Percentiles rank a stretch among this genome's conserved stretches.
Evolutionary conservation across 257 asterid genomes (phyloP).

Genomic region (Knoxia roxburghii): DNA sequence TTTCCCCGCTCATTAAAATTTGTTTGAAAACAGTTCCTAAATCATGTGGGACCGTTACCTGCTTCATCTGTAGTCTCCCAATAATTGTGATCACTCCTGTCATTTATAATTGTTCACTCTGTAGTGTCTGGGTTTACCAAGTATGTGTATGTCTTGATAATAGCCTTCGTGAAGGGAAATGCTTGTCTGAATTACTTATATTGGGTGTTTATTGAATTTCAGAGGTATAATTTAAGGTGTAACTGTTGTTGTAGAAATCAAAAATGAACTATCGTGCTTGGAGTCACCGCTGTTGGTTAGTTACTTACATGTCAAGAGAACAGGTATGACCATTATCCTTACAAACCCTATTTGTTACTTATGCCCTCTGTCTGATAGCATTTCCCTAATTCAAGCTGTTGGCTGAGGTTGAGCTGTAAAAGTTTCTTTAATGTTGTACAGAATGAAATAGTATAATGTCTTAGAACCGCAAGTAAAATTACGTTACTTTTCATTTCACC

Average conservation of each 20-base stretch:
- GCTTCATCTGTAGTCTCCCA: neutral
- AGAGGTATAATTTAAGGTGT: constrained; percentile 14
- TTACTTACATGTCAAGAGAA: constrained; percentile 66
- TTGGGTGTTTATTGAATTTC: neutral
- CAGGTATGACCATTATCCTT: constrained; percentile 48
- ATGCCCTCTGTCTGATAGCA: constrained; percentile 12
- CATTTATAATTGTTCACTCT: neutral
- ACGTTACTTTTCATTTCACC: neutral
- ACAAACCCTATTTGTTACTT: neutral
- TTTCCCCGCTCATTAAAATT: neutral
- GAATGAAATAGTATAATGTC: neutral
- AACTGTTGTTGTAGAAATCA: constrained; percentile 49
- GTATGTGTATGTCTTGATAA: neutral
- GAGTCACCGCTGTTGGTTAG: constrained; percentile 96
- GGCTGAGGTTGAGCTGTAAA: neutral
- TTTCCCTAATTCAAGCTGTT: constrained; percentile 12
- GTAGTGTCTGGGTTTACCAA: neutral
- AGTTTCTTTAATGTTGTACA: neutral
- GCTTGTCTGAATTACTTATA: neutral
- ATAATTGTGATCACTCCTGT: neutral
- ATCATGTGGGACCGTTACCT: neutral
- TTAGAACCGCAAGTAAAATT: neutral
- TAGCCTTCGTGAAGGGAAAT: neutral
- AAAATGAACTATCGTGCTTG: constrained; percentile 99
- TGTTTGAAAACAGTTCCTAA: neutral